Base-by-base conservation (phyloP, 176 grass and related monocot species). In the Cenchrus americanus region DNA sequence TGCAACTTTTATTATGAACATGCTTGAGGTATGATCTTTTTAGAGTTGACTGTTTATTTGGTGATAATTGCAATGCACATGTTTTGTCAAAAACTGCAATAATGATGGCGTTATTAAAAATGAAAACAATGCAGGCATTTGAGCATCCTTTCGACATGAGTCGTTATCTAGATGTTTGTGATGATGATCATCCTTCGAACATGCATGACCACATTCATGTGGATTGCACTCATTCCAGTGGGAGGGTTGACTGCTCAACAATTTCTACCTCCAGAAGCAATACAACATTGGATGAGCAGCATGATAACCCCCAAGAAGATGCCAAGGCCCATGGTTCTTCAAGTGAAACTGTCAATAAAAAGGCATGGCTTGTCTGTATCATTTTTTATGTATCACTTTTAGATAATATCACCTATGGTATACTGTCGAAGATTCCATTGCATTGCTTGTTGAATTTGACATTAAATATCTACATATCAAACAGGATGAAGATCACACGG, bases 131-230 rank as follows among this genome's bases (percentile, higher is more conserved):
- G 65, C 85, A 99, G 96, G 96, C 93, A 85, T 99, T 99, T 89
- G 87, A 94, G 69, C 91, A 93, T 79, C 96, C 96, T 72, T 90
- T 99, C 81, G 91, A 99, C 80, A 99, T 94, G 93, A 90, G 81
- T 67, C 82, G 85, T 86, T 79, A 90, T 92, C 78, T 92, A 62
- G 78, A 99, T 91, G 69, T 32, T 72, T 82, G 88, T 73, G 75
- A 51, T 77, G 79, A 86, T 78, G 82, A 90, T 78, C 66, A 75
- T 69, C 51, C 66, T 80, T 82, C 81, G 21, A 67, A 80, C 84
- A 73, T 71, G 68, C 62, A 86, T 85, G 82, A 51, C 72, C 85
- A 81, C 84, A 70, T 62, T 95, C 87, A 84, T 66, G 60, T n/a
- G 19, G 82, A 82, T 75, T 83, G 69, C 84, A 70, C 69, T 86